Conservation (phyloP, 1,284 basidiomycete species). For the Schizophyllum commune region DNA sequence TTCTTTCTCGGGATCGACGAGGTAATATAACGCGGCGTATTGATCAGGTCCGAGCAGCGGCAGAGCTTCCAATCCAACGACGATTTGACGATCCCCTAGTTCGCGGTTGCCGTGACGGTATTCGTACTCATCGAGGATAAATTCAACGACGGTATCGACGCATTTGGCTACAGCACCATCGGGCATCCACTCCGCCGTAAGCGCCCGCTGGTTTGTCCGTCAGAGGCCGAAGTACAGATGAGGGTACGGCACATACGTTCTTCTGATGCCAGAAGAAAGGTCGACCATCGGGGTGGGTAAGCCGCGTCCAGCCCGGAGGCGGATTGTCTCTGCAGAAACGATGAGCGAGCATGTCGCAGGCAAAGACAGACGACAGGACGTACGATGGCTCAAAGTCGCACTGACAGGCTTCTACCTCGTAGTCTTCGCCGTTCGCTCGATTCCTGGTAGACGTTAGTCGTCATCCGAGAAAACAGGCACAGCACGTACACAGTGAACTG, state of each 20-base stretch:
- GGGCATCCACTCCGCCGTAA: background rate
- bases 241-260: background rate
- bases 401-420: background rate
- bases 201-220: background rate
- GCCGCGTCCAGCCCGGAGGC: slow-evolving; percentile 1
- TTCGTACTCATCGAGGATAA: background rate
- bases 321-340: no score
- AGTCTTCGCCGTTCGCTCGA: no score
- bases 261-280: slow-evolving; percentile 4
- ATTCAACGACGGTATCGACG: background rate
- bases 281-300: slow-evolving; percentile 2
- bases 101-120: no score
- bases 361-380: background rate
- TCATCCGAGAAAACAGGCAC: no score
- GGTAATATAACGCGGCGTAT: slow-evolving; percentile 18
- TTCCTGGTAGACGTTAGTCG: no score
- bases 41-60: background rate
- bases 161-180: background rate
- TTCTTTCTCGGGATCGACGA: slow-evolving; percentile 8
- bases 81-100: background rate
- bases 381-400: background rate
- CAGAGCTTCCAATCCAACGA: background rate
- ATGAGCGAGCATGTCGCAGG: no score
- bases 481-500: background rate
- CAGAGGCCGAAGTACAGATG: background rate